Conservation (phyloP, 2,329 filamentous ascomycete genomes). For the Diaporthe sp. region DNA sequence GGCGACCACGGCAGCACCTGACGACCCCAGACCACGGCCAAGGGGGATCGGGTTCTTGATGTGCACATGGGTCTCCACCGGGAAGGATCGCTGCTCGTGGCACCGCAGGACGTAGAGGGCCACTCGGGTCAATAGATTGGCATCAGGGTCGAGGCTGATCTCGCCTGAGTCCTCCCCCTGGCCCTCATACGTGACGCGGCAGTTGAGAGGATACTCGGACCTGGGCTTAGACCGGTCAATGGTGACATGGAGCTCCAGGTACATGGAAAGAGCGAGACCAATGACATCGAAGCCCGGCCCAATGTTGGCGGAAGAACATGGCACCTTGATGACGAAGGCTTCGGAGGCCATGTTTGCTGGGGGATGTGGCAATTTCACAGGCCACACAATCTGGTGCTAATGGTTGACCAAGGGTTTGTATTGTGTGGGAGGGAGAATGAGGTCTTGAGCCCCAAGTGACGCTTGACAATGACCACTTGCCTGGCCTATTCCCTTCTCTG, state of each 20-base stretch:
- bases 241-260: slow-evolving; percentile 88
- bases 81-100: slow-evolving; percentile 87
- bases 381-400: background rate
- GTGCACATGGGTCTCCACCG: slow-evolving; percentile 87
- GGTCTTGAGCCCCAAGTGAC: slow-evolving; percentile 30
- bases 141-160: slow-evolving; percentile 84
- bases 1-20: slow-evolving; percentile 93
- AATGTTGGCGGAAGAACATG: slow-evolving; percentile 97
- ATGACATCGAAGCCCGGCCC: slow-evolving; percentile 98
- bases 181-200: slow-evolving; percentile 90
- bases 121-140: slow-evolving; percentile 93
- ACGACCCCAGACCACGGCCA: slow-evolving; percentile 92
- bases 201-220: slow-evolving; percentile 79
- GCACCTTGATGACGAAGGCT: slow-evolving; percentile 80
- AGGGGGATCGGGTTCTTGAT: slow-evolving; percentile 96
- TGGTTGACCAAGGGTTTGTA: background rate
- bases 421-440: background rate
- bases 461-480: background rate
- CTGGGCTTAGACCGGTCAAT: slow-evolving; percentile 68
- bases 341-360: slow-evolving; percentile 45
- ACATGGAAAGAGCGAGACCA: slow-evolving; percentile 91
- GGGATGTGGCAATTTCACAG: background rate
- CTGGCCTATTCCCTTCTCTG: background rate
- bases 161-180: slow-evolving; percentile 76
- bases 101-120: slow-evolving; percentile 95